Base-by-base conservation (phyloP, 352 stramenopile genomes). In the Thraustochytrium sp. region DNA sequence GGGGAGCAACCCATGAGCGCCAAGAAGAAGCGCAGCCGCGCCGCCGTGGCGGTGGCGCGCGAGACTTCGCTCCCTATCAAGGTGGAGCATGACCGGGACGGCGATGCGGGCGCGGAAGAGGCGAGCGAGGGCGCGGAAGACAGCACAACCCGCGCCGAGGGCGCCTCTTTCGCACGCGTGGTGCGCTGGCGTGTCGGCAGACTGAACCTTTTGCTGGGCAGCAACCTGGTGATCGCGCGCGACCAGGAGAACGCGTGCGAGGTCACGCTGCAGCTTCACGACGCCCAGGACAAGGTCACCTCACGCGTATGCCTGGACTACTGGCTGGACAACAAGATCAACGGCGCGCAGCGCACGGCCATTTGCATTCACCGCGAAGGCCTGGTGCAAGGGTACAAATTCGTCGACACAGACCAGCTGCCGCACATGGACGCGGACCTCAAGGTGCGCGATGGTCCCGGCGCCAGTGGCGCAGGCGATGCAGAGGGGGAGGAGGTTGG, bases 251-350 rank as follows among this genome's bases (percentile, higher is more conserved):
- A 77, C 65, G 38, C 42, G 2, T 62, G 49, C 26, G 42, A 34
- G 18, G 65, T 77, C 0, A 62, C 13, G 8, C 31, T 77, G 23
- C 42, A 77, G 65, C 65, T 77, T 5, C 65, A 62, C 65, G 65
- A 77, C 3, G 65, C 49, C 13, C 16, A 23, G 16, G 65, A 77
- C 42, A 11, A 77, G 26, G 13, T 77, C 29, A 77, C 65, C 18
- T 55, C 65, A 0, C 42, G 26, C 8, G 42, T 77, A 5, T 77
- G 65, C 65, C 65, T 77, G 16, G 65, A 77, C 31, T 55, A 40
- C 21, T 77, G 65, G 65, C 65, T 77, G 11, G 65, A 77, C 31
- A 77, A 77, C 13, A 62, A 77, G 23, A 77, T 77, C 1, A 77
- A 77, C 26, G 65, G 65, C 40, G 65, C 65, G 16, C 42, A 77